A percentile compares a stretch with the other conserved stretches of the same genome.
phyloP scores from a whole-genome alignment of 140 eudicot genomes.

The Flaveria floridana region DNA sequence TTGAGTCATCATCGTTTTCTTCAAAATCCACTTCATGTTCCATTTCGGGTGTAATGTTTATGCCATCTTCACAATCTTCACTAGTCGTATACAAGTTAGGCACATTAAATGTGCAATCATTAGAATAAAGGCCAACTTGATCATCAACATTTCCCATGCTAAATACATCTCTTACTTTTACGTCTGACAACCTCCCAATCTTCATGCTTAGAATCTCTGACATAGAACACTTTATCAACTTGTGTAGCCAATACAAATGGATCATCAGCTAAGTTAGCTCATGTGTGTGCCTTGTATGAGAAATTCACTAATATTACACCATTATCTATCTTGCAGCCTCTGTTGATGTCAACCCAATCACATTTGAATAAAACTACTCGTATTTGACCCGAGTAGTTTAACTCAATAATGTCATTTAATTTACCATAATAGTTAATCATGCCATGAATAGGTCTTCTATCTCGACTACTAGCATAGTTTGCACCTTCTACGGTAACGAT shows the following conservation, averaged over 20 bases:
- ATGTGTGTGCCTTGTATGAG: slow-evolving; percentile 12
- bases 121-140: neutral
- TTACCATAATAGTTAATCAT: slow-evolving; percentile 32
- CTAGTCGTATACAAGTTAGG: slow-evolving; percentile 5
- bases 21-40: neutral
- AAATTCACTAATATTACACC: slow-evolving; percentile 24
- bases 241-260: slow-evolving; percentile 25
- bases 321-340: slow-evolving; percentile 15
- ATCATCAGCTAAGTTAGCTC: neutral
- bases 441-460: slow-evolving; percentile 25
- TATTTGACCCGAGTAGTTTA: slow-evolving; percentile 15
- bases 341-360: slow-evolving; percentile 33
- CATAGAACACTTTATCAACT: neutral
- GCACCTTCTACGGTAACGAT: slow-evolving; percentile 22
- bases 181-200: slow-evolving; percentile 26
- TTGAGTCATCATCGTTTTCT: neutral
- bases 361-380: slow-evolving; percentile 23
- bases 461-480: slow-evolving; percentile 38
- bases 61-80: slow-evolving; percentile 24
- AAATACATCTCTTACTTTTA: slow-evolving; percentile 22
- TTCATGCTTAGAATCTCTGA: neutral
- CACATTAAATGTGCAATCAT: slow-evolving; percentile 10
- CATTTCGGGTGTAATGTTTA: slow-evolving; percentile 5
- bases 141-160: slow-evolving; percentile 18
- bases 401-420: slow-evolving; percentile 34